Base-by-base conservation (phyloP, 2,329 filamentous ascomycete species). In the Microsporum ferrugineum region DNA sequence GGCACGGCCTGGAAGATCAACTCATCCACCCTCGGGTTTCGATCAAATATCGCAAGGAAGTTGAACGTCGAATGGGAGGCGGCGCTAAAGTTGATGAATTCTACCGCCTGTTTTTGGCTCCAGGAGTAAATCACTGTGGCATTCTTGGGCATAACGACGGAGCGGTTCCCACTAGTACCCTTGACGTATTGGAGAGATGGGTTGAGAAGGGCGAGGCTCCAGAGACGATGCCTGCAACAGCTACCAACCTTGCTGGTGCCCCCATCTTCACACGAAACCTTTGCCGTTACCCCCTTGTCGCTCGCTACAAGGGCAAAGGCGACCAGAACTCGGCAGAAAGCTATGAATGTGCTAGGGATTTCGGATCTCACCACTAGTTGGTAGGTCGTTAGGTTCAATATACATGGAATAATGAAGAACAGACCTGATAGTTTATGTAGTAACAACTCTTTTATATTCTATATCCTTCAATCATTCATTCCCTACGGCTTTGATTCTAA, bases 71-170 rank as follows among this genome's bases (percentile, higher is more conserved):
- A n/a, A 29, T 58, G 17, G 51, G 51, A 34, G 51, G 31, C 12
- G 17, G 17, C n/a, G 6, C 17, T 2, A 29, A 58, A 5, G 36
- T 58, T 27, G 36, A 41, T 23, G n/a, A 58, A 0, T 58, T 41
- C 39, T 58, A 43, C 36, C 56, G 56, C 7, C 33, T 58, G 6
- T 58, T 43, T 17, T 43, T 58, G 36, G 56, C 39, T 14, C 56
- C 56, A n/a, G 56, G 56, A 41, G 39, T 58, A 14, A 45, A 31
- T 23, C 56, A 58, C 56, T 58, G 56, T 36, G 56, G 56, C 17
- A n/a, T n/a, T 55, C 49, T 55, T 55, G 56, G 56, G 29, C 1
- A 8, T 41, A 45, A 41, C n/a, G 36, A 45, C 17, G 56, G 56
- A 7, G 56, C 56, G 17, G 56, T 41, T 17, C 56, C 56, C 14